Evolutionary conservation across 352 stramenopile species (phyloP).

Genomic region (Phytophthora lateralis): DNA sequence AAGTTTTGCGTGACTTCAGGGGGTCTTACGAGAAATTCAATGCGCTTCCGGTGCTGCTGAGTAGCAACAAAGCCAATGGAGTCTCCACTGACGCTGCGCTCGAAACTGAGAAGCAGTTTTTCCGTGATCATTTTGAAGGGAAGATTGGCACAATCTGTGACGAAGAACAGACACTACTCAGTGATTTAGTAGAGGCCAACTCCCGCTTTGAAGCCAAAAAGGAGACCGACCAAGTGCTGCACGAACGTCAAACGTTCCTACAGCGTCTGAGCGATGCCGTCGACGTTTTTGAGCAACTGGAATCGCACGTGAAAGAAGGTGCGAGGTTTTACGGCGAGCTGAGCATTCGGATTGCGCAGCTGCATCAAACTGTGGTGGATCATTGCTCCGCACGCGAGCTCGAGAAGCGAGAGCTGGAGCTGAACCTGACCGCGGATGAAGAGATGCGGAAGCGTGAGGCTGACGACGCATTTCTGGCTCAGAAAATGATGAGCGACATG

Average conservation of each 20-base stretch:
- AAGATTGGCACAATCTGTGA: conserved; percentile 60
- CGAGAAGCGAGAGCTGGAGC: conserved; percentile 75
- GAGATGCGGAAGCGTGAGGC: conserved; percentile 57
- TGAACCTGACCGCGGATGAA: conserved; percentile 63
- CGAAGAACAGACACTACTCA: conserved; percentile 53
- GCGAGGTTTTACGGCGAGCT: conserved; percentile 72
- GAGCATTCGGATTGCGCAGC: conserved; percentile 52
- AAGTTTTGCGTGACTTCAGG: conserved; percentile 56
- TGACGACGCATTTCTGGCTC: conserved; percentile 56
- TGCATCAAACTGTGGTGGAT: conserved; percentile 77
- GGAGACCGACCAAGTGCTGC: conserved; percentile 58
- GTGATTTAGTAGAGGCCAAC: conserved; percentile 51
- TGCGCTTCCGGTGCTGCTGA: conserved; percentile 55
- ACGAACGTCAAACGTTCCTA: conserved; percentile 60
- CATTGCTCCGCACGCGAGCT: conserved; percentile 71
- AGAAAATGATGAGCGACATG: conserved; percentile 81
- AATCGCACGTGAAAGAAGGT: conserved; percentile 77
- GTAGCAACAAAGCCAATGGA: conserved; percentile 25
- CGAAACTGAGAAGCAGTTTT: conserved; percentile 62
- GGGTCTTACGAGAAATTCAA: conserved; percentile 67
- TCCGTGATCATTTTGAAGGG: conserved; percentile 59
- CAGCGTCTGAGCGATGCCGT: conserved; percentile 68
- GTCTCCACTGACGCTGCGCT: conserved; percentile 41
- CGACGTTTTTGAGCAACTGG: conserved; percentile 78
- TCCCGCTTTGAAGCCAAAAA: conserved; percentile 64